phyloP scores from a whole-genome alignment of 2,329 filamentous ascomycete genomes.

The Ploettnerulaceae sp. region DNA sequence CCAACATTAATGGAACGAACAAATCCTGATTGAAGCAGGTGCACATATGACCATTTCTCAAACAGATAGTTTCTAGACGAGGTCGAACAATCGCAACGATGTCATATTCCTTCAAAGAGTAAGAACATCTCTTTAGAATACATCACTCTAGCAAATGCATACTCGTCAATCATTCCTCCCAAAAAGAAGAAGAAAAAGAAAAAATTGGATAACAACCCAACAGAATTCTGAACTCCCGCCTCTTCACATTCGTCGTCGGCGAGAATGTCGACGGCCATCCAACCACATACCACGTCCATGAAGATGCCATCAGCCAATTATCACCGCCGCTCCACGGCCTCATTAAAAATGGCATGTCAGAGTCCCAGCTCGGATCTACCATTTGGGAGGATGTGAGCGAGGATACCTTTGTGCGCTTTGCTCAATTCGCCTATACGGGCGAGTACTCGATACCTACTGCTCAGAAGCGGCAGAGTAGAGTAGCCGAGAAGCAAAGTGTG shows the following conservation, averaged over 20 bases:
- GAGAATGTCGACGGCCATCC: constrained; percentile 15
- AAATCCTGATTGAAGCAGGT: too few species aligned
- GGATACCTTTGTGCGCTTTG: constrained; percentile 22
- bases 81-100: too few species aligned
- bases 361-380: constrained; percentile 4
- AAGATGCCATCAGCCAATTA: constrained; percentile 22
- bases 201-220: too few species aligned
- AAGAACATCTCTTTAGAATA: too few species aligned
- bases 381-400: constrained; percentile 19
- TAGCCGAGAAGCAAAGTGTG: neutral
- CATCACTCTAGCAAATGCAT: too few species aligned
- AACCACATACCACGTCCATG: constrained; percentile 17
- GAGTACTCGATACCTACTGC: constrained; percentile 21
- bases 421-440: constrained; percentile 24
- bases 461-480: neutral
- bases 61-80: too few species aligned
- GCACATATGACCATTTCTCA: too few species aligned
- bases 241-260: constrained; percentile 23
- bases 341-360: constrained; percentile 8
- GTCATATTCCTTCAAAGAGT: too few species aligned
- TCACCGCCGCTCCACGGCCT: constrained; percentile 13
- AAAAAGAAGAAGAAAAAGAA: too few species aligned
- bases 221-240: constrained; percentile 21
- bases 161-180: too few species aligned
- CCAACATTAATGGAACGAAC: too few species aligned